A percentile compares a stretch with the other conserved stretches of the same genome.
Evolutionary conservation across 768 basidiomycete species (phyloP).

Genomic region (Lactifluus hygrophoroides): DNA sequence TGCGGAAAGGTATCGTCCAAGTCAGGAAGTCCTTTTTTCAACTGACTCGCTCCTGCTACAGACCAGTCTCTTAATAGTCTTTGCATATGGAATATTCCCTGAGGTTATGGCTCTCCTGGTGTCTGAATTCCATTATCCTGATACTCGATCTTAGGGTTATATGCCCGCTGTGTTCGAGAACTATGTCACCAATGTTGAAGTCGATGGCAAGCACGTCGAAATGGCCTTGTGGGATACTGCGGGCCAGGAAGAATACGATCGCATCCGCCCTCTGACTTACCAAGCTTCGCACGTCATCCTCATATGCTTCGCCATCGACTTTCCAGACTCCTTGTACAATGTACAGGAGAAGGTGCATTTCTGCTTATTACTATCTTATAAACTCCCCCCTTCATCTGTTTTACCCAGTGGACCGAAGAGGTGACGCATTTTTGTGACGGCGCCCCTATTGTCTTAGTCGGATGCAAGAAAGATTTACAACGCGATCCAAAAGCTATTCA

Average conservation of each 20-base stretch:
- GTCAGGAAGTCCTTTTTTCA: neutral
- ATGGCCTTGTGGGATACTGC: too few species aligned
- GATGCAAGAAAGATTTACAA: too few species aligned
- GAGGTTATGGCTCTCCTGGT: slow-evolving; percentile 56
- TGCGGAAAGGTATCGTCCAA: slow-evolving; percentile 69
- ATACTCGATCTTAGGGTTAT: slow-evolving; percentile 60
- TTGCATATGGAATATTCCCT: slow-evolving; percentile 94
- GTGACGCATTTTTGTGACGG: slow-evolving; percentile 99
- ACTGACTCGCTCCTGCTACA: neutral
- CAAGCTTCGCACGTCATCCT: slow-evolving; percentile 99
- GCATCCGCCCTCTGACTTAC: slow-evolving; percentile 90
- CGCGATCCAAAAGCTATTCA: slow-evolving; percentile 88
- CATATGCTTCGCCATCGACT: slow-evolving; percentile 98
- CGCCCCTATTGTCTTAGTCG: too few species aligned
- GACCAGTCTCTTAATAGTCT: slow-evolving; percentile 69
- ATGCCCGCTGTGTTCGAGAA: slow-evolving; percentile 99
- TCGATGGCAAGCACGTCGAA: slow-evolving; percentile 97
- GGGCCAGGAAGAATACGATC: too few species aligned
- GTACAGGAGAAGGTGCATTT: too few species aligned
- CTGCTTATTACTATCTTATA: too few species aligned
- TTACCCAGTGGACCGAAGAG: slow-evolving; percentile 88
- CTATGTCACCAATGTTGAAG: slow-evolving; percentile 98
- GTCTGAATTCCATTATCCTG: neutral
- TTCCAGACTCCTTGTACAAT: slow-evolving; percentile 95
- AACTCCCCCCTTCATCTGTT: neutral